phyloP scores from a whole-genome alignment of 257 asterid species.

The Leptodermis oblonga region DNA sequence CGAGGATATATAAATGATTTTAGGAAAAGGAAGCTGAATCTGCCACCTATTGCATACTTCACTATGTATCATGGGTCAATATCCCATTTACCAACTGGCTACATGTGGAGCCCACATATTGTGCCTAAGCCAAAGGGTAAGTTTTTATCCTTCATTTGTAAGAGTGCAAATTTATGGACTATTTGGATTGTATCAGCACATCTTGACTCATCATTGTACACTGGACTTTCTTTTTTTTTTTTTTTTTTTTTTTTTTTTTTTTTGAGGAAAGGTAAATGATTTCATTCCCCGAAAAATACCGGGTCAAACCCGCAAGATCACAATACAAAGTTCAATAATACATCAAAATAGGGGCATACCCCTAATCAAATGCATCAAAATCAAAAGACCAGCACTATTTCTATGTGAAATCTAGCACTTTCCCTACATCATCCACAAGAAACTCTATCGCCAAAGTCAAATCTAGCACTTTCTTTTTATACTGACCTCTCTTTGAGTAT shows the following conservation, averaged over 20 bases:
- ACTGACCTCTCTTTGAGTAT: background rate
- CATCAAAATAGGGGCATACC: no score
- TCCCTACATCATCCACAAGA: no score
- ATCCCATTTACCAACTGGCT: slow-evolving; percentile 97
- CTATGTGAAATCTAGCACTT: no score
- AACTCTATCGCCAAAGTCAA: no score
- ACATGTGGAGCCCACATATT: slow-evolving; percentile 95
- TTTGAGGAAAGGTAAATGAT: no score
- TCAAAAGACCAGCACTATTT: no score
- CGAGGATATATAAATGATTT: slow-evolving; percentile 87
- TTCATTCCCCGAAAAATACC: no score
- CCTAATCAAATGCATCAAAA: no score
- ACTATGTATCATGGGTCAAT: slow-evolving; percentile 90
- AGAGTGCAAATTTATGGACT: background rate
- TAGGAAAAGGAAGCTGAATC: slow-evolving; percentile 86
- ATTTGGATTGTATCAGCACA: background rate
- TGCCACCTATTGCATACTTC: slow-evolving; percentile 92
- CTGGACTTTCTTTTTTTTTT: no score
- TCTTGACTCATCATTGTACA: background rate
- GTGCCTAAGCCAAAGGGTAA: slow-evolving; percentile 95
- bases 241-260: no score
- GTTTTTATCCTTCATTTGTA: slow-evolving; percentile 10
- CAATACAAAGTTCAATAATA: no score
- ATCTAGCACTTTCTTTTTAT: background rate
- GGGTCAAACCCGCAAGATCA: no score